These are phyloP conservation scores for Areca catechu DNA, from an alignment of 176 grass and related monocot species.

Conservation along the genomic window DNA sequence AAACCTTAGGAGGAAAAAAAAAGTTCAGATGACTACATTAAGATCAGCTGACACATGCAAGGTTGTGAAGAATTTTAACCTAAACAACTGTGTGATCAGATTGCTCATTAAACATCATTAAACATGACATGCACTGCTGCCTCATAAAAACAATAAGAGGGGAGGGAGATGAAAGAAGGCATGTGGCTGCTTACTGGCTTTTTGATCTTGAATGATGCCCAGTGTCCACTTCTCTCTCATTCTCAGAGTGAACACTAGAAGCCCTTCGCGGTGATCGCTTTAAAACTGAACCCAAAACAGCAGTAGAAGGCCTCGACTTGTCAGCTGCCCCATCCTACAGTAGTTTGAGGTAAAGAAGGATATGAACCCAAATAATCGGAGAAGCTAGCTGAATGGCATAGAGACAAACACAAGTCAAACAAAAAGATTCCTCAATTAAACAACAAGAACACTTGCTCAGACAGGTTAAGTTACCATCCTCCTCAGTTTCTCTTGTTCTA, in stretches of 20 bases:
- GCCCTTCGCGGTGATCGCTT: constrained; percentile 4
- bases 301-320: constrained; percentile 47
- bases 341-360: constrained; percentile 96
- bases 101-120: no score
- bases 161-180: no score
- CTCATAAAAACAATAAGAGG: no score
- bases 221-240: constrained; percentile 34
- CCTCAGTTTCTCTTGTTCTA: constrained; percentile 44
- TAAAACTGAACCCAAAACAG: constrained; percentile 31
- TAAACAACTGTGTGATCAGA: no score
- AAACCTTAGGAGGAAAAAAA: no score
- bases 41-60: no score
- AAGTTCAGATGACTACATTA: no score
- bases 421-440: constrained; percentile 27
- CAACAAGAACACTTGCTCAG: constrained; percentile 15
- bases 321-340: constrained; percentile 66
- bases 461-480: constrained; percentile 43
- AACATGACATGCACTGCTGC: no score
- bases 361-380: constrained; percentile 80
- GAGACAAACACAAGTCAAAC: constrained; percentile 51
- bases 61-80: no score
- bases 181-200: constrained; percentile 23
- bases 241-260: constrained; percentile 20
- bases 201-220: constrained; percentile 34
- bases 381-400: constrained; percentile 96